Percentiles rank a stretch among this genome's conserved stretches.
Evolutionary conservation across 2,329 filamentous ascomycete genomes (phyloP).

Genomic region (Scolecobasidium constrictum): DNA sequence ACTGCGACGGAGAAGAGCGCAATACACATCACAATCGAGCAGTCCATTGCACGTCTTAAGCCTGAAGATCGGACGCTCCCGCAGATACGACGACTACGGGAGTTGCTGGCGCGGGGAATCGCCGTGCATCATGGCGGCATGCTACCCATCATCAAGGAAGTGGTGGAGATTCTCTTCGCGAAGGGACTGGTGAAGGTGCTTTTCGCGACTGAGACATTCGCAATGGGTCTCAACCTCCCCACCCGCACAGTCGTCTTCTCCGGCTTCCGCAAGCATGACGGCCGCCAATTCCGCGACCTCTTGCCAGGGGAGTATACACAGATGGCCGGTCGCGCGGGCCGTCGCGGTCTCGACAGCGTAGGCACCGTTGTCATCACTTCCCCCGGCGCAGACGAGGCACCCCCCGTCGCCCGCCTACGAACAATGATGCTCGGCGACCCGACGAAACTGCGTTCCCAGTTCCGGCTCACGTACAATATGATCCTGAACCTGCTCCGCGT

Average conservation of each 20-base stretch:
- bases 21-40: conserved; percentile 95
- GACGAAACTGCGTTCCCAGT: conserved; percentile 90
- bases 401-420: conserved; percentile 68
- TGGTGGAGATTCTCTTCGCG: conserved; percentile 93
- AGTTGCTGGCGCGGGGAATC: conserved; percentile 77
- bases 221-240: conserved; percentile 93
- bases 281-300: conserved; percentile 80
- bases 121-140: conserved; percentile 94
- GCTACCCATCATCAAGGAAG: conserved; percentile 91
- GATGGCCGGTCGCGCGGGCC: conserved; percentile 91
- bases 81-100: conserved; percentile 79
- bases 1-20: conserved; percentile 90
- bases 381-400: conserved; percentile 73
- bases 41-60: conserved; percentile 82
- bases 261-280: conserved; percentile 92
- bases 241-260: conserved; percentile 97
- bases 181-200: conserved; percentile 92
- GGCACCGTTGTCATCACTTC: conserved; percentile 90
- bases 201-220: conserved; percentile 96
- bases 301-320: conserved; percentile 95
- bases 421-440: conserved; percentile 96
- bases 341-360: conserved; percentile 83
- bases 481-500: conserved; percentile 91
- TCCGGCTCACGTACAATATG: conserved; percentile 98
- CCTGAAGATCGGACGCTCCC: conserved; percentile 83